Evolutionary conservation across 768 basidiomycete species (phyloP), one percentile per base, ranked within the genome.

Genomic region (Neoboletus subvelutipes): DNA sequence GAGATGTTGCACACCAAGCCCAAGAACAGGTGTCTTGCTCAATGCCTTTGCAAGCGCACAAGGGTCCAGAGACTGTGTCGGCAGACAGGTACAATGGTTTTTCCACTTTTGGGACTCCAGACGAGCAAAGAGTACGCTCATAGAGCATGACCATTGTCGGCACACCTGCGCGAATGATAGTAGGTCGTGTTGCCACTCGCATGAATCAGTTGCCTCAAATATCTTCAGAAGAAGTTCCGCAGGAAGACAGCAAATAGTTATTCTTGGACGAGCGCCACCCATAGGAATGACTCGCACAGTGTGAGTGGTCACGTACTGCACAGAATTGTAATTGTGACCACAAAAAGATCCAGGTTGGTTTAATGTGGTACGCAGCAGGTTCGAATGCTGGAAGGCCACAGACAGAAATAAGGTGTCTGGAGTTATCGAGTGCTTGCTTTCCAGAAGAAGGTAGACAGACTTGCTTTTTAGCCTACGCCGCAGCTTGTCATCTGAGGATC

Each of bases 111-210:
- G 11, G 50, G 4, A 11, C 22, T 55, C 50, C 31, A 50, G 31
- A 7, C 43, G 46, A 24, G 33, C n/a, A 13, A 29, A 50, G 8
- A 61, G 39, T 7, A 55, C 4, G 10, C 11, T 34, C 40, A 61
- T 33, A 9, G 43, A 10, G 20, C 40, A 47, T 0, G 49, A 61
- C 60, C 60, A 61, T 24, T 37, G 20, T 26, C 53, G 50, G 20
- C 45, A 61, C 2, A 55, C 60, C 37, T 59, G 57, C 8, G 57
- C 50, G 29, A 43, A 52, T 6, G 50, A 55, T 5, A 59, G 29
- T 2, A 60, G 46, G 40, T 60, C 41, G 1, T 24, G 17, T 42
- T 60, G 36, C 54, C 57, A 61, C 1, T n/a, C 4, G 42, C 40
- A 36, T 24, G 26, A 18, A n/a, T 43, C 28, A 15, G 1, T 12